Base-by-base conservation (phyloP, 306 rosid genomes). In the Cicer pinnatifidum region DNA sequence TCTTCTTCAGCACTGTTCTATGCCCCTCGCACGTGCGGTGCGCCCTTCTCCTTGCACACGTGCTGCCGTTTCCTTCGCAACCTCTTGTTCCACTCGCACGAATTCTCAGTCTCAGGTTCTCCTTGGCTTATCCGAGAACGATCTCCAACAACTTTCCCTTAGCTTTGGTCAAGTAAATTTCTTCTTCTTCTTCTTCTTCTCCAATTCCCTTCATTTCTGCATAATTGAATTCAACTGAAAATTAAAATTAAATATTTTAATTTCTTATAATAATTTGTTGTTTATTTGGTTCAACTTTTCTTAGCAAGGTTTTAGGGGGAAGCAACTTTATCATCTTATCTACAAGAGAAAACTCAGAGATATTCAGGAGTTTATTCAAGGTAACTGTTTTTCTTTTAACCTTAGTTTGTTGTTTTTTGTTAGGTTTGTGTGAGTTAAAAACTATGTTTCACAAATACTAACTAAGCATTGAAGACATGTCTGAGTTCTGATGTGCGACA, bases 281-380 rank as follows among this genome's bases (percentile, higher is more conserved):
- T 9, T 75, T 58, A 59, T 64, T 43, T 70, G 41, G 39, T 75
- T 74, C 19, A 51, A 61, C 41, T 81, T 48, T 75, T 67, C 51
- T 52, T 77, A 89, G 98, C 86, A 91, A 86, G 77, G 84, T 54
- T 94, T 80, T 69, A 85, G 98, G 78, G 98, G 97, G 81, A 94
- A 89, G 85, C 98, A 91, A 75, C 86, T 94, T 45, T 83, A 94
- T 76, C 97, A 94, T 82, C 88, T 94, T 20, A 77, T 94, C 76
- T 94, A 94, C 84, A 85, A 91, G 81, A 87, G 97, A 76, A 91
- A 89, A 88, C 70, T 91, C 46, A 89, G 84, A 81, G 94, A 91
- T 44, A 72, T 94, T 81, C 84, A 89, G 75, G 96, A 91, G 33
- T 91, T 94, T 50, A 56, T 71, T 71, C 92, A 87, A 8, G 80